phyloP scores from a whole-genome alignment of 345 rosid genomes.

The Eucalyptus polybractea region DNA sequence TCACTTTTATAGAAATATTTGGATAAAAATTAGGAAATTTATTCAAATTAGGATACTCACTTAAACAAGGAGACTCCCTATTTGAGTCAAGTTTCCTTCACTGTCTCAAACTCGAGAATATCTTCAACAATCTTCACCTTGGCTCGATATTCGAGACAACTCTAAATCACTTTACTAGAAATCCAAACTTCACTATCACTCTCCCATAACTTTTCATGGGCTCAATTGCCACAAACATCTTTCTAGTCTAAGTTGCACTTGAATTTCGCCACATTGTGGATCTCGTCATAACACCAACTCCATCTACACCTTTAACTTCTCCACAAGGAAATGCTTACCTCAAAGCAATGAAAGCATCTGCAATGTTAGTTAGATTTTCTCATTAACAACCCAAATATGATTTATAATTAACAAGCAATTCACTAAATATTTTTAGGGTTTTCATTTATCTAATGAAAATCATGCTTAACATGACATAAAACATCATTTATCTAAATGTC shows the following conservation, averaged over 20 bases:
- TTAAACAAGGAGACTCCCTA: not conserved
- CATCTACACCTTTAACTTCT: not conserved
- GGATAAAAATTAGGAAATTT: not conserved
- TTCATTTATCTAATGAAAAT: too few species aligned
- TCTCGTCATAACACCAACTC: not conserved
- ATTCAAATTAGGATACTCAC: not conserved
- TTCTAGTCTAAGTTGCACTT: not conserved
- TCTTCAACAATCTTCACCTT: not conserved
- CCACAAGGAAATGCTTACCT: too few species aligned
- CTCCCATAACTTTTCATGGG: not conserved
- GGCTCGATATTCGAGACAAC: not conserved
- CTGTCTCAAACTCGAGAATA: not conserved
- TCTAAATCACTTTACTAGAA: not conserved
- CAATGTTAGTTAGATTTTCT: too few species aligned
- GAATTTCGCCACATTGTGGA: not conserved
- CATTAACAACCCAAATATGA: too few species aligned
- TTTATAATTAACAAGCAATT: too few species aligned
- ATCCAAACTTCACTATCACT: not conserved
- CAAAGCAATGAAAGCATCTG: fast-evolving
- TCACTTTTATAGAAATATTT: not conserved
- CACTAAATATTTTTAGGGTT: too few species aligned
- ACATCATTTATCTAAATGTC: too few species aligned
- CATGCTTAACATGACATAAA: too few species aligned
- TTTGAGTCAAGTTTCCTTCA: not conserved
- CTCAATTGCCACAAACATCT: not conserved